Percentiles rank a stretch among this genome's conserved stretches.
phyloP scores from a whole-genome alignment of 768 basidiomycete genomes.

The Dendrothele bispora region DNA sequence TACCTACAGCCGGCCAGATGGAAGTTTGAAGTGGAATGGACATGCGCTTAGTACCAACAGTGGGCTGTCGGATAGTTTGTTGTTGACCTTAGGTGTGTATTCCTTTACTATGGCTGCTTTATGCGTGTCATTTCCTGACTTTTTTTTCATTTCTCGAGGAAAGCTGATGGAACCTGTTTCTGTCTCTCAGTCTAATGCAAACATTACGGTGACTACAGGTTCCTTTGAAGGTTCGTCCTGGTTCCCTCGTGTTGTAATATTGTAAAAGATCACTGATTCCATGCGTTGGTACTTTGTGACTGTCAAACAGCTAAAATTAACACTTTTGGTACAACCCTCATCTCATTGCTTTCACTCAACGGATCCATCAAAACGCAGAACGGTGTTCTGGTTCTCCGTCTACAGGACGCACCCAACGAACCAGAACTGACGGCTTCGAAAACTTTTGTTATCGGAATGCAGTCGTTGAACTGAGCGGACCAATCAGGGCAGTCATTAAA shows the following conservation, averaged over 20 bases:
- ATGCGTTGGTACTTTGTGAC: not conserved
- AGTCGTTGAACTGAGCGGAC: constrained; percentile 33
- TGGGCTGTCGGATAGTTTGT: constrained; percentile 21
- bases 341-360: constrained; percentile 29
- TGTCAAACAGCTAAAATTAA: constrained; percentile 26
- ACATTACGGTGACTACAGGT: constrained; percentile 32
- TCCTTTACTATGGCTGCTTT: too few relatives aligned
- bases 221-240: constrained; percentile 30
- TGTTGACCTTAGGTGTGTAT: constrained; percentile 25
- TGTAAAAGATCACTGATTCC: not conserved
- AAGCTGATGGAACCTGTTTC: constrained; percentile 35
- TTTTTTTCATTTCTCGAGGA: too few relatives aligned
- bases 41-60: constrained; percentile 32
- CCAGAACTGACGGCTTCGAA: constrained; percentile 25
- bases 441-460: constrained; percentile 21
- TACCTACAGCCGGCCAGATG: constrained; percentile 35
- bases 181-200: constrained; percentile 21
- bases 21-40: constrained; percentile 39
- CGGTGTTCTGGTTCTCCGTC: constrained; percentile 28
- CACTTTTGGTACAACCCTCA: constrained; percentile 28
- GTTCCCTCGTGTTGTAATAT: too few relatives aligned
- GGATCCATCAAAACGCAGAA: constrained; percentile 27
- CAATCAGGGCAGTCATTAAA: constrained; percentile 38
- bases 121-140: too few relatives aligned
- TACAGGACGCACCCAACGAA: constrained; percentile 34